A percentile compares a stretch with the other conserved stretches of the same genome.
These are phyloP conservation scores for Beauveria sp. DNA, from an alignment of 2,329 filamentous ascomycete genomes.

Conservation along the genomic window DNA sequence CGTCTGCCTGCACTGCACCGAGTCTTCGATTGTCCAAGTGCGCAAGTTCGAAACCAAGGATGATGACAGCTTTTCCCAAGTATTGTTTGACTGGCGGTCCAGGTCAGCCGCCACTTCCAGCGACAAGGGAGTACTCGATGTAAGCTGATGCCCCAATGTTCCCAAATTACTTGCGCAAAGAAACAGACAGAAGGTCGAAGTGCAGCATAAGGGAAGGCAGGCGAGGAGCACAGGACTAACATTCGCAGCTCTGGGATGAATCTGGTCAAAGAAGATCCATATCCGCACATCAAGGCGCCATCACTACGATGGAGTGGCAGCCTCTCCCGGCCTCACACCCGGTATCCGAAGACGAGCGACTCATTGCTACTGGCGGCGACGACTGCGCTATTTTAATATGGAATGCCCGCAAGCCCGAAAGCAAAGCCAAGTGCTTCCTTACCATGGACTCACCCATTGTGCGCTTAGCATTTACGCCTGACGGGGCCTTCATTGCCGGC, in stretches of 20 bases:
- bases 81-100: slow-evolving; percentile 48
- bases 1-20: slow-evolving; percentile 38
- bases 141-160: slow-evolving; percentile 30
- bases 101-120: slow-evolving; percentile 51
- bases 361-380: slow-evolving; percentile 55
- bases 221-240: neutral
- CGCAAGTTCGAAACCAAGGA: slow-evolving; percentile 46
- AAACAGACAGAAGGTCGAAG: neutral
- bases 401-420: slow-evolving; percentile 49
- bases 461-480: slow-evolving; percentile 54
- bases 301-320: slow-evolving; percentile 55
- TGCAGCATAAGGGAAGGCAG: neutral
- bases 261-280: slow-evolving; percentile 47
- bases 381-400: slow-evolving; percentile 57
- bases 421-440: slow-evolving; percentile 51
- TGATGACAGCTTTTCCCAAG: slow-evolving; percentile 46
- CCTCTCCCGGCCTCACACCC: slow-evolving; percentile 35
- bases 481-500: slow-evolving; percentile 55
- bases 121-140: slow-evolving; percentile 52
- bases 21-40: slow-evolving; percentile 36
- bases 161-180: neutral
- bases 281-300: slow-evolving; percentile 49
- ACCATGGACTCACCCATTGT: slow-evolving; percentile 53
- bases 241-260: slow-evolving; percentile 45
- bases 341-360: slow-evolving; percentile 39